Evolutionary conservation across 257 asterid genomes (phyloP).

Genomic region (Catharanthus roseus): DNA sequence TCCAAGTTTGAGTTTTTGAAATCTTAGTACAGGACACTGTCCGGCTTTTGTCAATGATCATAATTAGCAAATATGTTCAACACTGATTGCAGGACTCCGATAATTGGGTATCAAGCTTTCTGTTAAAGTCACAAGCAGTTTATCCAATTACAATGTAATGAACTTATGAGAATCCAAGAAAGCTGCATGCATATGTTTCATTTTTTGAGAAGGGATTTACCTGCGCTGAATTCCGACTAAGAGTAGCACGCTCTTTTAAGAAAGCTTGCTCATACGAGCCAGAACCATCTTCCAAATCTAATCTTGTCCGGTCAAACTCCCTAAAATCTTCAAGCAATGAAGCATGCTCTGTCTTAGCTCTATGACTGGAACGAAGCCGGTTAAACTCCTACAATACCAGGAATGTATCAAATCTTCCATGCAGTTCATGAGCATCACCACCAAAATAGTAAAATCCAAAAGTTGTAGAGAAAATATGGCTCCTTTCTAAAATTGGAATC

Average conservation of each 20-base stretch:
- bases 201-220: conserved; percentile 28
- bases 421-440: not conserved
- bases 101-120: not conserved
- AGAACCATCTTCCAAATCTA: conserved; percentile 90
- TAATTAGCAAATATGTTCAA: not conserved
- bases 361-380: conserved; percentile 77
- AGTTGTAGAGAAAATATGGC: not conserved
- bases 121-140: not conserved
- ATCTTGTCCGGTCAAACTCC: conserved; percentile 89
- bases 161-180: not conserved
- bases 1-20: not conserved
- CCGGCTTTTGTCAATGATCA: not conserved
- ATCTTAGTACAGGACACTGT: not conserved
- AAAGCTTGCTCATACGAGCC: conserved; percentile 82
- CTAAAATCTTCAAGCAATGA: conserved; percentile 92
- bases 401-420: conserved; percentile 8
- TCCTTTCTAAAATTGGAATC: not conserved
- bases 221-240: conserved; percentile 80
- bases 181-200: not conserved
- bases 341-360: conserved; percentile 96
- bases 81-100: not conserved
- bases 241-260: conserved; percentile 79
- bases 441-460: not conserved
- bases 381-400: conserved; percentile 61
- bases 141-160: not conserved